A percentile compares a stretch with the other conserved stretches of the same genome.
phyloP scores from a whole-genome alignment of 1,284 basidiomycete genomes.

The Cutaneotrichosporon mucoides region DNA sequence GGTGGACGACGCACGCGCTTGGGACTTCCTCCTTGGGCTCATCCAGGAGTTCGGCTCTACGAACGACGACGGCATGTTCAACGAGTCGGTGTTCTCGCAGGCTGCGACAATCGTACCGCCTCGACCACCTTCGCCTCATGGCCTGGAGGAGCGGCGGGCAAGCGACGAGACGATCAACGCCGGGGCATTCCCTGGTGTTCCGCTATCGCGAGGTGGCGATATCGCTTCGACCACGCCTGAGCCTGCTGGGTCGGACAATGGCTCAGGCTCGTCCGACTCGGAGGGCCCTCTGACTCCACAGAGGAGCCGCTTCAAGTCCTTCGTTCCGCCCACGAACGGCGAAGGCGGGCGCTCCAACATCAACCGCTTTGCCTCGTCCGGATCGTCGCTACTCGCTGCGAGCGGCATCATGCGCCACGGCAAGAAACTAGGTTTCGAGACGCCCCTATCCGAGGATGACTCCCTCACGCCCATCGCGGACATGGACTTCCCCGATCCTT shows the following conservation, averaged over 20 bases:
- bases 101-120: neutral
- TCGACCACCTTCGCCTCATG: slow-evolving; percentile 3
- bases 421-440: slow-evolving; percentile 13
- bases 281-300: slow-evolving; percentile 2
- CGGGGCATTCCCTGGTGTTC: slow-evolving; percentile 1
- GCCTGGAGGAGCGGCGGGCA: neutral
- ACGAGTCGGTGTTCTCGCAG: slow-evolving; percentile 23
- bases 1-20: slow-evolving; percentile 62
- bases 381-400: neutral
- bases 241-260: neutral
- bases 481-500: slow-evolving; percentile 30
- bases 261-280: slow-evolving; percentile 5
- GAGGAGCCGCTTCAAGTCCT: slow-evolving; percentile 17
- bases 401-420: neutral
- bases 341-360: neutral
- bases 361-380: neutral
- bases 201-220: slow-evolving; percentile 5
- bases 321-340: slow-evolving; percentile 15
- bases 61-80: slow-evolving; percentile 17
- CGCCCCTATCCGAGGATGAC: slow-evolving; percentile 10
- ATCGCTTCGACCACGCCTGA: neutral
- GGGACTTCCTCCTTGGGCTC: slow-evolving; percentile 62
- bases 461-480: slow-evolving; percentile 12
- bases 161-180: slow-evolving; percentile 1
- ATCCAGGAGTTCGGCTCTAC: slow-evolving; percentile 49